Evolutionary conservation across 2,329 filamentous ascomycete genomes (phyloP), one percentile per base, ranked within the genome.

Genomic region (Nigrospora osmanthi): DNA sequence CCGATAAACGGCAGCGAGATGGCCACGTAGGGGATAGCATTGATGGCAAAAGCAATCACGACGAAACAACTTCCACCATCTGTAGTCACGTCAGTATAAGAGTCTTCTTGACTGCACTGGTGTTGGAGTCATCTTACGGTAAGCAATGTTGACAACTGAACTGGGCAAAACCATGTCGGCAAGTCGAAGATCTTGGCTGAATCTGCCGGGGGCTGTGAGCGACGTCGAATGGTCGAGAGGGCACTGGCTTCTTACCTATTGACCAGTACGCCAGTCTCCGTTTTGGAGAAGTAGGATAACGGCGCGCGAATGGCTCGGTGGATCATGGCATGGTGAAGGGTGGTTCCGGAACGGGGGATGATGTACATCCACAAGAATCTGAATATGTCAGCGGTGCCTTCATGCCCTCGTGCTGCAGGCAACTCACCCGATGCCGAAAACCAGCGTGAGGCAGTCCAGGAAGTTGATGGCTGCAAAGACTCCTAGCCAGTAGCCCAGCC

Each of bases 201-300:
- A 47, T 17, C 46, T 51, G 31, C 2, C 1, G 32, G 14, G 2
- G 6, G 12, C 17, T 47, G 15, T 47, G 36, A 28, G 6, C 15
- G 16, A 2, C n/a, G 4, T 19, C 4, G 7, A 15, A 3, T 9
- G 10, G 4, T 14, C n/a, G 19, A 11, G 12, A 19, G 14, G 12
- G 2, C 14, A 40, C n/a, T 34, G 10, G 13, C 2, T 9, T 4
- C 34, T 42, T 35, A 47, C 49, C 49, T 45, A 16, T 51, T 51
- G 14, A 47, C 41, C 28, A 51, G 23, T 4, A 51, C 47, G 17
- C 49, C 49, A 4, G 49, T 51, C 17, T 51, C 49, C 2, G 45
- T 55, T 16, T 53, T 49, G 14, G 48, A 47, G 19, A 55, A 51
- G 23, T 54, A 52, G 2, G 47, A 47, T 33, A 55, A 42, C 16